Percentiles rank a stretch among this genome's conserved stretches.
These are phyloP conservation scores for Aspergillus panamensis DNA, from an alignment of 495 filamentous ascomycete species.

Conservation along the genomic window DNA sequence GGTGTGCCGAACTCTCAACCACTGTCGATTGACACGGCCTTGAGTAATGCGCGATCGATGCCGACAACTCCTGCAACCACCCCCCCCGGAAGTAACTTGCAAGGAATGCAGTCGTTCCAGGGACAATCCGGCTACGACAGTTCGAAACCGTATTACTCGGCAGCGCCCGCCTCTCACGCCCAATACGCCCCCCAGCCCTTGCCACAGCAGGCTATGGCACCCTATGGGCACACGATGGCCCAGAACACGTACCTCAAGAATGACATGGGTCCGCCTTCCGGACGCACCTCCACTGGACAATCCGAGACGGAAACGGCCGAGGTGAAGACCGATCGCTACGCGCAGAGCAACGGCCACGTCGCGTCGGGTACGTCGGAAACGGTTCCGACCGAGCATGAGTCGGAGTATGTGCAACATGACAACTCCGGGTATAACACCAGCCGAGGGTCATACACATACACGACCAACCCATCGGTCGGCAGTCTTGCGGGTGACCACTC, in stretches of 20 bases:
- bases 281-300: slow-evolving; percentile 50
- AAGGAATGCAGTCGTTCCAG: slow-evolving; percentile 74
- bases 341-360: slow-evolving; percentile 53
- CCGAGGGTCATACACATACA: slow-evolving; percentile 73
- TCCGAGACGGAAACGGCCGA: slow-evolving; percentile 61
- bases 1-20: slow-evolving; percentile 64
- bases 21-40: slow-evolving; percentile 78
- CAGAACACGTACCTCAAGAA: slow-evolving; percentile 73
- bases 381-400: slow-evolving; percentile 68
- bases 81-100: slow-evolving; percentile 73
- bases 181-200: slow-evolving; percentile 65
- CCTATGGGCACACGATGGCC: slow-evolving; percentile 58
- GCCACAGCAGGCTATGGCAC: slow-evolving; percentile 62
- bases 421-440: slow-evolving; percentile 61
- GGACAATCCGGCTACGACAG: slow-evolving; percentile 69
- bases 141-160: slow-evolving; percentile 78
- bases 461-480: slow-evolving; percentile 56
- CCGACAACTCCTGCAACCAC: slow-evolving; percentile 93
- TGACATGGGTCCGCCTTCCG: slow-evolving; percentile 88
- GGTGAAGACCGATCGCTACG: slow-evolving; percentile 62
- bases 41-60: slow-evolving; percentile 82
- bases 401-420: slow-evolving; percentile 75
- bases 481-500: slow-evolving; percentile 70
- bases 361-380: slow-evolving; percentile 60
- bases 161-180: slow-evolving; percentile 62